A percentile compares a stretch with the other conserved stretches of the same genome.
phyloP scores from a whole-genome alignment of 1,284 basidiomycete species.

The Vanrija sp. region DNA sequence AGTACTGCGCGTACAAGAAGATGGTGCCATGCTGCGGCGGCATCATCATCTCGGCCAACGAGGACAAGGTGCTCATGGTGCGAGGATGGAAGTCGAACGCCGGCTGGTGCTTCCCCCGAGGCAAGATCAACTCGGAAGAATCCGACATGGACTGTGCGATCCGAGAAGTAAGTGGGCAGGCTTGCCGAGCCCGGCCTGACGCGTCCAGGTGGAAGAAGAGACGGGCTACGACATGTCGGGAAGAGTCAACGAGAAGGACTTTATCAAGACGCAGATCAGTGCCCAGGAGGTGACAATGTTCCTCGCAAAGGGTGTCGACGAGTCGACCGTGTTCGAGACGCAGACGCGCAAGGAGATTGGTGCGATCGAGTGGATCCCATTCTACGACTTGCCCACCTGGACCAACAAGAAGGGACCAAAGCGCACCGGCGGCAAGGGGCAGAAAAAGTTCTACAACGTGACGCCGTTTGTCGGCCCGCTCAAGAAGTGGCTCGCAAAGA shows the following conservation, averaged over 20 bases:
- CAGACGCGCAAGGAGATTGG: constrained; percentile 98
- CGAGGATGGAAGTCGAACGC: constrained; percentile 97
- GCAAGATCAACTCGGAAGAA: constrained; percentile 96
- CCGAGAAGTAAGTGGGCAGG: constrained; percentile 64
- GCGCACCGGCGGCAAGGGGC: constrained; percentile 43
- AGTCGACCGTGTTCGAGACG: constrained; percentile 85
- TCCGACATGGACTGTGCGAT: constrained; percentile 76
- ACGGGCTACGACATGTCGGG: constrained; percentile 82
- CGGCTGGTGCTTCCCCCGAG: constrained; percentile 97
- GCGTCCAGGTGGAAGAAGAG: constrained; percentile 77
- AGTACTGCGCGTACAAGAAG: constrained; percentile 81
- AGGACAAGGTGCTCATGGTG: constrained; percentile 93
- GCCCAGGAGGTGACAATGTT: constrained; percentile 87
- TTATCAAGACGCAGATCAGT: constrained; percentile 81
- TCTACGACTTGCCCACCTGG: constrained; percentile 91
- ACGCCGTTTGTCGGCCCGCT: constrained; percentile 80
- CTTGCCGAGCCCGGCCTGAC: background rate
- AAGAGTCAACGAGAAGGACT: constrained; percentile 64
- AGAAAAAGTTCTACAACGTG: constrained; percentile 87
- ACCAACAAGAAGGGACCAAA: constrained; percentile 63
- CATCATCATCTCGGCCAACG: constrained; percentile 84
- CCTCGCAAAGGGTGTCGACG: constrained; percentile 84
- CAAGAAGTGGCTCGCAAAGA: constrained; percentile 36
- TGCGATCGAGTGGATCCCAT: constrained; percentile 93
- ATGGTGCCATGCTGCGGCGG: constrained; percentile 98